Evolutionary conservation across 192 early-diverging fungal species (phyloP).

Genomic region (Backusella luteola): DNA sequence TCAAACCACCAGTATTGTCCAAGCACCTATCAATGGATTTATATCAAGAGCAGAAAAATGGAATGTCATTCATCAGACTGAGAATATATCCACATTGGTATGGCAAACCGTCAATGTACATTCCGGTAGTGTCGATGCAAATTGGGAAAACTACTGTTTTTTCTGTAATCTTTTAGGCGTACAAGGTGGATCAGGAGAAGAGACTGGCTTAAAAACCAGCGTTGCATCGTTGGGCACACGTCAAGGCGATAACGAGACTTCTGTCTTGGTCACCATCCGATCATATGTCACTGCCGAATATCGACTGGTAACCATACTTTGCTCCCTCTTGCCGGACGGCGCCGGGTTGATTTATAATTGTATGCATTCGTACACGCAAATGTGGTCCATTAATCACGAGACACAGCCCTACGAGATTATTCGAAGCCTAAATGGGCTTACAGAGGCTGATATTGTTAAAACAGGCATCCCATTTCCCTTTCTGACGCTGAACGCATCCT

Average conservation of each 20-base stretch:
- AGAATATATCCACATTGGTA: background rate
- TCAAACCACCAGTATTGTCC: background rate
- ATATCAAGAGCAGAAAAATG: background rate
- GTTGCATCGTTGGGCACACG: background rate
- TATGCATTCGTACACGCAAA: background rate
- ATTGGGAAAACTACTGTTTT: background rate
- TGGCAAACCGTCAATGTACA: conserved; percentile 1
- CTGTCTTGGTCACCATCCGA: background rate
- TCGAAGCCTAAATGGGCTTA: background rate
- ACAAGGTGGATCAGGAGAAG: background rate
- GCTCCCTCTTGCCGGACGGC: background rate
- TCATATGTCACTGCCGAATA: background rate
- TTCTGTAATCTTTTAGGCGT: background rate
- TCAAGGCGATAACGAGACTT: background rate
- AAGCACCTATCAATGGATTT: background rate
- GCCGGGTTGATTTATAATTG: background rate
- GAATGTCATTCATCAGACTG: background rate
- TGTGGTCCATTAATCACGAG: background rate
- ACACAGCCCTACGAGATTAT: background rate
- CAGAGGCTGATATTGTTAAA: background rate
- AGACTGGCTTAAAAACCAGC: background rate
- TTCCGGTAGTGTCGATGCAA: background rate
- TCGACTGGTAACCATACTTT: background rate
- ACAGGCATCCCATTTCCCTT: background rate
- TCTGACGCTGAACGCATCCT: background rate